These are phyloP conservation scores for Geranium brycei DNA, from an alignment of 345 rosid genomes.

Conservation along the genomic window DNA sequence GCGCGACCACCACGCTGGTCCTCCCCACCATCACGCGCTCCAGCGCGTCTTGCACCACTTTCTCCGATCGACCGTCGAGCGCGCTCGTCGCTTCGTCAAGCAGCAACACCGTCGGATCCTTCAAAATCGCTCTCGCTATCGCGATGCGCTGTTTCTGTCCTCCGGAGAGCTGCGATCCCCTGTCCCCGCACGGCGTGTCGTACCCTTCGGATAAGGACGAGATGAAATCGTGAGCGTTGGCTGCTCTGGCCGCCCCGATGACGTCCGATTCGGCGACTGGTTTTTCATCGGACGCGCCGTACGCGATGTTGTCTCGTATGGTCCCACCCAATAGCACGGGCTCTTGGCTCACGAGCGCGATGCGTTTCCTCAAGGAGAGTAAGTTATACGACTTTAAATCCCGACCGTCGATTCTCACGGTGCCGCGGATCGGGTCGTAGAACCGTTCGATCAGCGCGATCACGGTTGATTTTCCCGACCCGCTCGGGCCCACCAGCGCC, in stretches of 20 bases:
- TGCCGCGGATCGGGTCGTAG: conserved; percentile 11
- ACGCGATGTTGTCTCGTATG: conserved; percentile 14
- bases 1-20: conserved; percentile 25
- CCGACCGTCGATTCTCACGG: not conserved
- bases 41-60: conserved; percentile 23
- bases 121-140: conserved; percentile 24
- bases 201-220: conserved; percentile 17
- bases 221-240: conserved; percentile 23
- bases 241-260: conserved; percentile 14
- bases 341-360: conserved; percentile 22
- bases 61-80: conserved; percentile 19
- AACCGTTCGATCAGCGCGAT: conserved; percentile 13
- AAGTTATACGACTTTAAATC: conserved; percentile 2
- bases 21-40: conserved; percentile 27
- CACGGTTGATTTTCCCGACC: conserved; percentile 14
- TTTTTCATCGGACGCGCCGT: not conserved
- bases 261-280: conserved; percentile 6
- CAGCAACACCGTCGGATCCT: conserved; percentile 14
- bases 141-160: conserved; percentile 28
- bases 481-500: conserved; percentile 13
- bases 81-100: conserved; percentile 31
- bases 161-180: conserved; percentile 23
- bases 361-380: conserved; percentile 1
- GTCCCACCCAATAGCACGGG: conserved; percentile 15
- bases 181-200: conserved; percentile 20